These are phyloP conservation scores for Didymellaceae sp. DNA, from an alignment of 2,329 filamentous ascomycete genomes.

Conservation along the genomic window DNA sequence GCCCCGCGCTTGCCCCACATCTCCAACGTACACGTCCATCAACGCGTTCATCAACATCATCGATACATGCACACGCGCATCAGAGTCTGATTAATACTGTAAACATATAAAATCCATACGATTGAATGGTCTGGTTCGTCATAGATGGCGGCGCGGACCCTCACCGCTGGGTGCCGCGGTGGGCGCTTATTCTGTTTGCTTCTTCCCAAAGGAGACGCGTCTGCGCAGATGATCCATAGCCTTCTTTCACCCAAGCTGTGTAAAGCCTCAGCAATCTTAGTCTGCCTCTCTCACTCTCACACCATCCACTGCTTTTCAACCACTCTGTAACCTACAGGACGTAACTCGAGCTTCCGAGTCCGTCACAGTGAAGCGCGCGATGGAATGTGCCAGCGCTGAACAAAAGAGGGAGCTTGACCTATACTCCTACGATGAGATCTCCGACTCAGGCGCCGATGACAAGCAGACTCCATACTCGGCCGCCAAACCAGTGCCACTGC, in stretches of 20 bases:
- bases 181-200: slow-evolving; percentile 27
- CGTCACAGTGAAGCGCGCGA: too few relatives aligned
- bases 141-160: not conserved
- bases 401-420: slow-evolving; percentile 28
- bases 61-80: too few relatives aligned
- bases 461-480: not conserved
- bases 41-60: not conserved
- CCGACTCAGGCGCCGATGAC: slow-evolving; percentile 7
- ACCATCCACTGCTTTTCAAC: not conserved
- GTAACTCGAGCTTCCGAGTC: too few relatives aligned
- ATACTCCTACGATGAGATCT: slow-evolving; percentile 20
- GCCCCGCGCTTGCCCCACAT: slow-evolving; percentile 30
- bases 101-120: too few relatives aligned
- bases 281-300: too few relatives aligned
- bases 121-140: too few relatives aligned
- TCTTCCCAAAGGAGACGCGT: slow-evolving; percentile 2
- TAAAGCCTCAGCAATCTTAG: too few relatives aligned
- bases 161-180: slow-evolving; percentile 12
- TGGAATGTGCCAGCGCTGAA: slow-evolving; percentile 27
- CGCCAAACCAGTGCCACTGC: not conserved
- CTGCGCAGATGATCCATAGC: slow-evolving; percentile 17
- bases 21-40: slow-evolving; percentile 3
- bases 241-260: slow-evolving; percentile 9
- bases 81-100: not conserved
- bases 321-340: too few relatives aligned